Percentiles rank a stretch among this genome's conserved stretches.
These are phyloP conservation scores for Claviceps cyperi DNA, from an alignment of 2,329 filamentous ascomycete species.

Conservation along the genomic window DNA sequence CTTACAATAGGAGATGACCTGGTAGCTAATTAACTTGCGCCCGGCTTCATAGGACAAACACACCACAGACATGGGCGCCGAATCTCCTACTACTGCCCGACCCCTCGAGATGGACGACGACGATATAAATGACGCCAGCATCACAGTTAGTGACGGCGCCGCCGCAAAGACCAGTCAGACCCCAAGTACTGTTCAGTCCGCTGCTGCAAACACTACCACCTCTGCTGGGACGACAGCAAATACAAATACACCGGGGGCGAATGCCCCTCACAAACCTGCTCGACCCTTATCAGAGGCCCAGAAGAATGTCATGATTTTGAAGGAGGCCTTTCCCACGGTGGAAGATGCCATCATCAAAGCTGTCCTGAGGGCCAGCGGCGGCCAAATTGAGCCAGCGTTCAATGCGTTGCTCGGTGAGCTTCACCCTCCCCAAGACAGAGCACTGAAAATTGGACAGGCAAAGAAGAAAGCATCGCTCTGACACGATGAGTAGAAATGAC, in stretches of 20 bases:
- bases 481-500: slow-evolving; percentile 49
- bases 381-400: slow-evolving; percentile 84
- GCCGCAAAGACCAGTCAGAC: slow-evolving; percentile 9
- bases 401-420: slow-evolving; percentile 70
- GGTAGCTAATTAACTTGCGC: slow-evolving; percentile 10
- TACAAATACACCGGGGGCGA: slow-evolving; percentile 12
- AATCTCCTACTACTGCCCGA: slow-evolving; percentile 51
- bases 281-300: slow-evolving; percentile 68
- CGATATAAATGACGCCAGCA: slow-evolving; percentile 47
- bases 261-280: slow-evolving; percentile 66
- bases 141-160: slow-evolving; percentile 28
- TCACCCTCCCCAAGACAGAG: background rate
- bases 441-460: background rate
- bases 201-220: slow-evolving; percentile 13
- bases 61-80: slow-evolving; percentile 30
- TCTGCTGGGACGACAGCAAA: slow-evolving; percentile 14
- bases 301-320: slow-evolving; percentile 75
- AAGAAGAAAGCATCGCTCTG: background rate
- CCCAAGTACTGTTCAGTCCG: background rate
- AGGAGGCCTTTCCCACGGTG: slow-evolving; percentile 83
- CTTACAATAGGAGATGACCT: slow-evolving; percentile 2
- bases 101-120: slow-evolving; percentile 58
- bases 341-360: slow-evolving; percentile 73
- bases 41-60: slow-evolving; percentile 27
- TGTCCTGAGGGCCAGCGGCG: slow-evolving; percentile 71